Conservation (phyloP, 2,329 filamentous ascomycete genomes). For the Fusarium nodosum region DNA sequence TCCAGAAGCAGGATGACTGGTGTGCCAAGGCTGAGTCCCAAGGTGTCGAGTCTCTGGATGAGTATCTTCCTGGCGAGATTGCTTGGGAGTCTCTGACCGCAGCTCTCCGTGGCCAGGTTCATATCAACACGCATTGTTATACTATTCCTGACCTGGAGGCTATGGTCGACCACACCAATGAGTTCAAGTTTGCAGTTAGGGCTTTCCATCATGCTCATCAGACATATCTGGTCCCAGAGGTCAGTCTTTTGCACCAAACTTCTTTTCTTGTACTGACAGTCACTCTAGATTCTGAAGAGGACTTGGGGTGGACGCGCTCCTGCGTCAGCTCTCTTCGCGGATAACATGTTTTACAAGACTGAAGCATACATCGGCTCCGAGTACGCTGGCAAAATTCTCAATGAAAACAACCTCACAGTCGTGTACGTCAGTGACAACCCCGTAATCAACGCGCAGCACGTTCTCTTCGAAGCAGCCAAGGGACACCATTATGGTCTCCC, state of each 20-base stretch:
- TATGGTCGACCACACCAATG: slow-evolving; percentile 77
- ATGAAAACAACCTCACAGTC: slow-evolving; percentile 73
- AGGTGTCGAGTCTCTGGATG: slow-evolving; percentile 65
- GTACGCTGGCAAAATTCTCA: slow-evolving; percentile 74
- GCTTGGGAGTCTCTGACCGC: slow-evolving; percentile 74
- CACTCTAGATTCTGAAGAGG: slow-evolving; percentile 64
- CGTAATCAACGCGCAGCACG: slow-evolving; percentile 77
- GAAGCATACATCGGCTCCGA: slow-evolving; percentile 76
- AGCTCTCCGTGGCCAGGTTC: slow-evolving; percentile 74
- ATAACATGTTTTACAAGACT: slow-evolving; percentile 80
- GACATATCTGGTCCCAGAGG: slow-evolving; percentile 75
- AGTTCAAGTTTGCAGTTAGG: slow-evolving; percentile 75
- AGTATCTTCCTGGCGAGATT: slow-evolving; percentile 73
- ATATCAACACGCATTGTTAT: slow-evolving; percentile 80
- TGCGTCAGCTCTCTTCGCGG: slow-evolving; percentile 75
- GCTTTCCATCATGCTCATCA: slow-evolving; percentile 80
- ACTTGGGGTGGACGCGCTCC: slow-evolving; percentile 67
- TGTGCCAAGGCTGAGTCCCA: slow-evolving; percentile 67
- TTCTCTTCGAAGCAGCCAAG: slow-evolving; percentile 75
- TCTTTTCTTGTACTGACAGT: slow-evolving; percentile 14
- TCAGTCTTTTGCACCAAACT: slow-evolving; percentile 48
- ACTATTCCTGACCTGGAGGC: slow-evolving; percentile 77
- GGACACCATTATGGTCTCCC: slow-evolving; percentile 71
- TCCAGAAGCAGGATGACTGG: slow-evolving; percentile 76
- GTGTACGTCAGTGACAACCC: slow-evolving; percentile 81